These are phyloP conservation scores for Mycena latifolia DNA, from an alignment of 768 basidiomycete genomes.

Conservation along the genomic window DNA sequence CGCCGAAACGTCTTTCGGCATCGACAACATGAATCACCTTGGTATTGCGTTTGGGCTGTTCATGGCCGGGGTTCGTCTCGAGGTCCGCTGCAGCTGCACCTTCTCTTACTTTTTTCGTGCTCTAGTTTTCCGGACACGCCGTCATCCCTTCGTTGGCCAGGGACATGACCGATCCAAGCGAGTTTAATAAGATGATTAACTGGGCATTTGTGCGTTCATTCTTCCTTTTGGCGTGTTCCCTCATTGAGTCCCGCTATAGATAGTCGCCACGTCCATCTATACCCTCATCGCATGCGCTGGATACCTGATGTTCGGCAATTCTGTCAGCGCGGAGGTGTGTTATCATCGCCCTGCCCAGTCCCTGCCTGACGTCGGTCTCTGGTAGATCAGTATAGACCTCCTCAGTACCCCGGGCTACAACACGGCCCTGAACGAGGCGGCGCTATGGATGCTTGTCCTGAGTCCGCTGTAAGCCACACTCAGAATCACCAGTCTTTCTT, in stretches of 20 bases:
- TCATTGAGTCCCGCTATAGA: conserved; percentile 54
- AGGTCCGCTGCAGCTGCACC: not conserved
- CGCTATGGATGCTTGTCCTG: conserved; percentile 90
- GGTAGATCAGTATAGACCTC: conserved; percentile 87
- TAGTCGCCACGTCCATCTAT: conserved; percentile 74
- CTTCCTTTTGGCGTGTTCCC: not conserved
- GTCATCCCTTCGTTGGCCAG: conserved; percentile 91
- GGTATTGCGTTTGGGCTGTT: conserved; percentile 90
- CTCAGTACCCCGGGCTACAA: conserved; percentile 84
- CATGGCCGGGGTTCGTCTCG: conserved; percentile 85
- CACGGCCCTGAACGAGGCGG: conserved; percentile 74
- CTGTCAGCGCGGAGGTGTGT: conserved; percentile 84
- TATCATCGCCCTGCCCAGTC: too few species aligned
- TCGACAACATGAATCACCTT: conserved; percentile 68
- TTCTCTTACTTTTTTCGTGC: not conserved
- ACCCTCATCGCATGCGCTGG: conserved; percentile 82
- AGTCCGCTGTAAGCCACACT: conserved; percentile 73
- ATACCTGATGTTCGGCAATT: conserved; percentile 91
- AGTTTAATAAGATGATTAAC: conserved; percentile 88
- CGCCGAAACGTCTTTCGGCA: conserved; percentile 72
- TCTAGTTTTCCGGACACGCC: conserved; percentile 90
- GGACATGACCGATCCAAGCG: conserved; percentile 88
- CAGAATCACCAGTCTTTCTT: too few species aligned
- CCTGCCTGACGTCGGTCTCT: not conserved
- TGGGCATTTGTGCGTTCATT: conserved; percentile 80